Base-by-base conservation (phyloP, 2,329 filamentous ascomycete species). In the Fusarium sp. region DNA sequence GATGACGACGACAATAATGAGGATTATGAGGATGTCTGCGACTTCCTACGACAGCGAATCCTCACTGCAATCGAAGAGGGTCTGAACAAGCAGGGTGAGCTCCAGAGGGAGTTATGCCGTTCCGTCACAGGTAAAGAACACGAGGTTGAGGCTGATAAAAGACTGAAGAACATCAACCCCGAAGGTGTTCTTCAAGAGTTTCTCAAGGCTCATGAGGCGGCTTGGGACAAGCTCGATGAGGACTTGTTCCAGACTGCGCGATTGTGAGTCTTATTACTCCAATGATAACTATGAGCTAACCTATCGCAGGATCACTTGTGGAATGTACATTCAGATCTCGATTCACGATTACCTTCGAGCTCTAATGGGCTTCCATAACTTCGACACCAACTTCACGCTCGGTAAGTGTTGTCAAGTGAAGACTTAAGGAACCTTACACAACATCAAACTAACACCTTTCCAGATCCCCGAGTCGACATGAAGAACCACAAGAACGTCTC, bases 371-470 rank as follows among this genome's bases (percentile, higher is more conserved):
- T 77, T 91, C 62, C 90, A 91, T 73, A 81, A 87, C 3, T 77
- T 73, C 5, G 20, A 90, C 74, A 86, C 85, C 46, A 87, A 86
- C 43, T 91, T 87, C 87, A 88, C 85, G 22, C 80, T 90, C 4
- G 61, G 34, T 38, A 38, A 11, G 34, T 38, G 18, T 38, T n/a
- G n/a, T n/a, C n/a, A n/a, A n/a, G n/a, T n/a, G n/a, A n/a, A n/a
- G n/a, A n/a, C n/a, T n/a, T n/a, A n/a, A n/a, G n/a, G n/a, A n/a
- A n/a, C n/a, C n/a, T 16, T 24, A 3, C 5, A 1, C 20, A 24
- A 4, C 22, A 15, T 8, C 8, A 15, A 11, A 20, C 56, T 58
- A n/a, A 58, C 10, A 22, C 4, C 2, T 11, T 6, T 7, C 30
- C 2, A 58, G 56, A 59, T 2, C 57, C 57, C 6, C 57, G 49